phyloP scores from a whole-genome alignment of 352 stramenopile genomes.

The Phytophthora megakarya region DNA sequence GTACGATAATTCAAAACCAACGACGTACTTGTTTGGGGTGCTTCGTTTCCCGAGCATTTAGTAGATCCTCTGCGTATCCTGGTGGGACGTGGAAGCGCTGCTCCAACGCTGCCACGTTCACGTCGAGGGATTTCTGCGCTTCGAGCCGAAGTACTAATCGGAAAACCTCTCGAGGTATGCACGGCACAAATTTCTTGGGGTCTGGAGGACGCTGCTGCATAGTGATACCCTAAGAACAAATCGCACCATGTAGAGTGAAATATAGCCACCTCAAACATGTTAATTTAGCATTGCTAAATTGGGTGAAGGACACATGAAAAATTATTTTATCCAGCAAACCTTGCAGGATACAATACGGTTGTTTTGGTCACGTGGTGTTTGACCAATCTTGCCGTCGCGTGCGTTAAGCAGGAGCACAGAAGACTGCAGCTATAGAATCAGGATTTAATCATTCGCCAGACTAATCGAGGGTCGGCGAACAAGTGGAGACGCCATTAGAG shows the following conservation, averaged over 20 bases:
- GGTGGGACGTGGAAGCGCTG: slow-evolving; percentile 56
- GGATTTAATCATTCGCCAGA: slow-evolving; percentile 43
- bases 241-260: no score
- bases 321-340: slow-evolving; percentile 32
- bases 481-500: slow-evolving; percentile 67
- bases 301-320: no score
- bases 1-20: not conserved
- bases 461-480: slow-evolving; percentile 54
- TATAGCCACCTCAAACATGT: slow-evolving; percentile 5
- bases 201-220: slow-evolving; percentile 13
- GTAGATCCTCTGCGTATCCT: slow-evolving; percentile 49
- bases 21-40: slow-evolving; percentile 31
- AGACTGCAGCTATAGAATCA: slow-evolving; percentile 5
- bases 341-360: slow-evolving; percentile 36
- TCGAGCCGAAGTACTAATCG: slow-evolving; percentile 69
- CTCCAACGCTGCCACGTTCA: slow-evolving; percentile 59
- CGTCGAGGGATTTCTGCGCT: slow-evolving; percentile 55
- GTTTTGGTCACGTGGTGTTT: not conserved
- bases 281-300: slow-evolving; percentile 31
- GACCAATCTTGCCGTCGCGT: slow-evolving; percentile 29
- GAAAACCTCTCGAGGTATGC: slow-evolving; percentile 72
- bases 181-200: slow-evolving; percentile 34
- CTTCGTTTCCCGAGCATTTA: slow-evolving; percentile 35
- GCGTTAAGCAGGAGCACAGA: slow-evolving; percentile 21
- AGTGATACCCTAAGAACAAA: not conserved